Percentiles rank a stretch among this genome's conserved stretches.
Conservation (phyloP, 768 basidiomycete species). For the Arthromyces matolae region DNA sequence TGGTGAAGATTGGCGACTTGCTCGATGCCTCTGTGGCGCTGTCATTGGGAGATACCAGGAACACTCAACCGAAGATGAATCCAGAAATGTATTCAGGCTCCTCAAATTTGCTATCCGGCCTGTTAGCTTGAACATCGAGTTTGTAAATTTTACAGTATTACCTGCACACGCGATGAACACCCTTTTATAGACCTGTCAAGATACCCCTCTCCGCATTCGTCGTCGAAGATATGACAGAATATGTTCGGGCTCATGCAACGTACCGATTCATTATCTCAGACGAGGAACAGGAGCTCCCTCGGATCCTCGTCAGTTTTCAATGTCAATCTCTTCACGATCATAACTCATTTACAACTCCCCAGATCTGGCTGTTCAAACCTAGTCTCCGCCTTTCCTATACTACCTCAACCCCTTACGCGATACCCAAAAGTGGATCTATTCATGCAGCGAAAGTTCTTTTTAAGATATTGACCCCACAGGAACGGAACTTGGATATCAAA, state of each 20-base stretch:
- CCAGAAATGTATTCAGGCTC: constrained; percentile 56
- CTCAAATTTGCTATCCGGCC: constrained; percentile 84
- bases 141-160: constrained; percentile 18
- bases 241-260: constrained; percentile 87
- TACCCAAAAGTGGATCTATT: constrained; percentile 61
- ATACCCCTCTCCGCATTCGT: constrained; percentile 84
- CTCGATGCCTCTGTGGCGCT: constrained; percentile 83
- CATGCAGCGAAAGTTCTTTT: constrained; percentile 82
- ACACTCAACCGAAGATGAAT: constrained; percentile 30
- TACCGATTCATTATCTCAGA: constrained; percentile 89
- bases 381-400: constrained; percentile 77
- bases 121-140: constrained; percentile 60
- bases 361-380: constrained; percentile 97
- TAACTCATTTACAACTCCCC: background rate
- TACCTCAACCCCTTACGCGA: constrained; percentile 45
- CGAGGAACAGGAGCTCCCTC: constrained; percentile 77
- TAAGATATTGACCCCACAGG: constrained; percentile 66
- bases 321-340: background rate
- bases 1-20: constrained; percentile 59
- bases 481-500: constrained; percentile 48
- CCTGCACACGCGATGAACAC: background rate
- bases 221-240: constrained; percentile 87
- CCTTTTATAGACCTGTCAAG: constrained; percentile 33
- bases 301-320: constrained; percentile 62
- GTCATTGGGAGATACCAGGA: constrained; percentile 69